Evolutionary conservation across 2,329 filamentous ascomycete species (phyloP), one percentile per base, ranked within the genome.

Genomic region (Nemania abortiva): DNA sequence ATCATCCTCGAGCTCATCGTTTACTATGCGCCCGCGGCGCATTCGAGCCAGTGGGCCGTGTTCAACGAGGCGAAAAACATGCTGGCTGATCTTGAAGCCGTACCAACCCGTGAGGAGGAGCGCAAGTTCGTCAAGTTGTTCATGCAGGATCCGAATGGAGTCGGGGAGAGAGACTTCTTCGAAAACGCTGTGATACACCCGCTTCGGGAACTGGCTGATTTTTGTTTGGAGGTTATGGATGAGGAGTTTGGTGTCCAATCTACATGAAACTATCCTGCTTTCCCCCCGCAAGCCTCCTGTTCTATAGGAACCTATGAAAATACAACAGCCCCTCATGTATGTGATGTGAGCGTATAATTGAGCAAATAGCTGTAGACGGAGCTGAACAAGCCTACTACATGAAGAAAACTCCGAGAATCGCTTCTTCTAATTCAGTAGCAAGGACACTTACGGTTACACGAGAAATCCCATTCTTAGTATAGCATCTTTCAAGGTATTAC

Each of bases 1-100:
- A 84, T 84, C 63, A 75, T 89, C 15, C 78, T 89, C 63, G 78
- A 83, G 45, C 81, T 90, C 73, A 80, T 86, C 13, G 70, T 84
- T 22, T 77, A 81, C 34, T 81, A 83, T 54, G 82, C 79, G 1
- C 82, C 82, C 0, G 72, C 77, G 31, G 83, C 80, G 4, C 82
- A 85, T 69, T 81, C 81, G 6, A 77, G 81, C 6, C 82, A 83
- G 6, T 88, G 86, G 83, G 81, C 81, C 29, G 78, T 87, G 2
- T 74, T 83, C 39, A 74, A 73, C 2, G 77, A 82, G 58, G 86
- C 86, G 1, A 80, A 75, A 56, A 80, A 81, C 22, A 82, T 88
- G 79, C 75, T 90, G 50, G 75, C 76, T 2, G 86, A 88, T 20
- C 81, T 89, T 20, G 81, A 82, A 71, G 79, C 79, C 62, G 75